Evolutionary conservation across 257 asterid species (phyloP).

Genomic region (Solanum verrucosum): DNA sequence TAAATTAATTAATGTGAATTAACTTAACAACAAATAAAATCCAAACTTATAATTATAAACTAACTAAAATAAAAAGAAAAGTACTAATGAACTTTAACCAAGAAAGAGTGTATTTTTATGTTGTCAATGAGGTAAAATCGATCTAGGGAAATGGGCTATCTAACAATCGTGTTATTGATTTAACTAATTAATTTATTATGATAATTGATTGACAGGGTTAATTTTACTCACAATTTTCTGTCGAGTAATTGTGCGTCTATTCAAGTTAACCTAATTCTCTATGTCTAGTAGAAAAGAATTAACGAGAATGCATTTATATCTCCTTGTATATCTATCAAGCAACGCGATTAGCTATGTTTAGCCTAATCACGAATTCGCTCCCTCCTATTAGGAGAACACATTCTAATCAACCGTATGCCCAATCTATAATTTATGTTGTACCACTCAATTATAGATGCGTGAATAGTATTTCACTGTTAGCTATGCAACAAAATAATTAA

Average conservation of each 20-base stretch:
- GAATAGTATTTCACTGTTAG: neutral
- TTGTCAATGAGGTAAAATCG: neutral
- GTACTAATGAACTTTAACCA: neutral
- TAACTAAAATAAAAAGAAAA: neutral
- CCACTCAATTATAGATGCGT: neutral
- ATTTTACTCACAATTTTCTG: no score
- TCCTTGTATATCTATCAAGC: neutral
- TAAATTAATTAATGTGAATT: neutral
- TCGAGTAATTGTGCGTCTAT: neutral
- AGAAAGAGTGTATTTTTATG: neutral
- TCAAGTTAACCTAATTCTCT: neutral
- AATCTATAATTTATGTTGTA: neutral
- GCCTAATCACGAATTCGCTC: neutral
- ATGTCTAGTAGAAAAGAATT: neutral
- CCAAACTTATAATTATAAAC: neutral
- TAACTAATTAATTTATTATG: neutral
- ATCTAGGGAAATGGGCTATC: neutral
- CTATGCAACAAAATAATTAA: neutral
- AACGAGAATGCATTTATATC: neutral
- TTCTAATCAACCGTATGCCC: neutral
- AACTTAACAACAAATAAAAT: neutral
- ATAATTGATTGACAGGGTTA: neutral
- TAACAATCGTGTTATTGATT: neutral
- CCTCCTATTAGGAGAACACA: neutral
- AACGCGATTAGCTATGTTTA: neutral